A percentile compares a stretch with the other conserved stretches of the same genome.
These are phyloP conservation scores for Leccinum uliginosum DNA, from an alignment of 768 basidiomycete genomes.

Conservation along the genomic window DNA sequence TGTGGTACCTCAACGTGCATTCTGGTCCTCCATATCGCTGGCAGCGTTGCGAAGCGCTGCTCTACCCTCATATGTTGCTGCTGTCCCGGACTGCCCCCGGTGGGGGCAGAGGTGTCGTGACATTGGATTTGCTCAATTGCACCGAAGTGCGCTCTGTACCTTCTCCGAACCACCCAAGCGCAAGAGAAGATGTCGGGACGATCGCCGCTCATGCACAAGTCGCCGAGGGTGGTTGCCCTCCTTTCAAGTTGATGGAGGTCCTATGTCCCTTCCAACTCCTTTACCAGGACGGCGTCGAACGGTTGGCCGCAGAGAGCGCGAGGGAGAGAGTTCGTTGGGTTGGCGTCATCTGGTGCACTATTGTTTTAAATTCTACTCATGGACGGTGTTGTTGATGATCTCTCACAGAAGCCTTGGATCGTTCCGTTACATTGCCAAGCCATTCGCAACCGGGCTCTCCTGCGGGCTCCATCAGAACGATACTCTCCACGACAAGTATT, in stretches of 20 bases:
- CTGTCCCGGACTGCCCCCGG: constrained; percentile 85
- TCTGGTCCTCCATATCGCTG: constrained; percentile 71
- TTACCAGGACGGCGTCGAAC: constrained; percentile 85
- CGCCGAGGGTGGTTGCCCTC: constrained; percentile 36
- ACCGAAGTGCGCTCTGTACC: constrained; percentile 80
- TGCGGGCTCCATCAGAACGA: constrained; percentile 62
- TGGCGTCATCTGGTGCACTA: constrained; percentile 75
- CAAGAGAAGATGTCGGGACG: constrained; percentile 83
- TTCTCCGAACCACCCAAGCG: too few species aligned
- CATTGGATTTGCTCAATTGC: constrained; percentile 82
- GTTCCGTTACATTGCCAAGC: constrained; percentile 48
- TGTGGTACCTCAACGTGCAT: constrained; percentile 95
- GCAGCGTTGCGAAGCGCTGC: constrained; percentile 77
- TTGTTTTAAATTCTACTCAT: neutral
- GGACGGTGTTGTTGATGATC: neutral
- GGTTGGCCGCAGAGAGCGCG: constrained; percentile 85
- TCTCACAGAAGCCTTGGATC: constrained; percentile 64
- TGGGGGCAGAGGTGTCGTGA: constrained; percentile 80
- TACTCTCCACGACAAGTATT: constrained; percentile 50
- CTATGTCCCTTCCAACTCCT: constrained; percentile 89
- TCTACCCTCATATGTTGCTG: constrained; percentile 80
- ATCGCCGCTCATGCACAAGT: constrained; percentile 69
- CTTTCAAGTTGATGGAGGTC: constrained; percentile 65
- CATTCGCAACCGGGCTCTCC: constrained; percentile 43
- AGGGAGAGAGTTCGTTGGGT: constrained; percentile 89